These are phyloP conservation scores for Puya raimondii DNA, from an alignment of 176 grass and related monocot genomes.

Conservation along the genomic window DNA sequence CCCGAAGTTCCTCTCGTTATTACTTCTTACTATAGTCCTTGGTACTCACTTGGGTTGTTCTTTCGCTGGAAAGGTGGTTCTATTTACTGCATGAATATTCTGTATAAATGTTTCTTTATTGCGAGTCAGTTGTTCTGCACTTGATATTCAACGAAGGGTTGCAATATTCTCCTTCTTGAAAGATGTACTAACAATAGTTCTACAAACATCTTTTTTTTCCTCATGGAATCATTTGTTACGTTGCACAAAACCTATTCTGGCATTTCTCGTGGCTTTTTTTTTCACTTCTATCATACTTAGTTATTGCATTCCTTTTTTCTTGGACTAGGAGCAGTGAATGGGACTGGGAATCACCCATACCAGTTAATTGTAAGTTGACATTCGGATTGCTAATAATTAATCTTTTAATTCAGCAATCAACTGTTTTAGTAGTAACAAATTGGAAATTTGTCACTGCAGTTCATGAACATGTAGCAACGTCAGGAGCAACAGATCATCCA, in stretches of 20 bases:
- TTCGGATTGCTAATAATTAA: constrained; percentile 3
- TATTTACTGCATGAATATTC: too few relatives aligned
- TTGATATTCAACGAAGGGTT: too few relatives aligned
- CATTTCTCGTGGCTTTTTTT: background rate
- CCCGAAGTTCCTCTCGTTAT: too few relatives aligned
- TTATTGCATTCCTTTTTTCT: too few relatives aligned
- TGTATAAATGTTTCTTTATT: too few relatives aligned
- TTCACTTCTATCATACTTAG: background rate
- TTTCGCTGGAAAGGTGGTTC: too few relatives aligned
- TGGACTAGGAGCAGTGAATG: constrained; percentile 7
- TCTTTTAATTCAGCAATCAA: background rate
- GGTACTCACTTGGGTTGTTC: too few relatives aligned
- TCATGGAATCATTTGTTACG: background rate
- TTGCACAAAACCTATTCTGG: background rate
- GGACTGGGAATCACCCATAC: constrained; percentile 70
- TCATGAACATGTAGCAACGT: constrained; percentile 40
- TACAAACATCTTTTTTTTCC: background rate
- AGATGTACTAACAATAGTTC: too few relatives aligned
- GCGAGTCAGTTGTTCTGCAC: too few relatives aligned
- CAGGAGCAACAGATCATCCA: constrained; percentile 40
- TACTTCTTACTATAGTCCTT: too few relatives aligned
- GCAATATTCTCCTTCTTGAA: too few relatives aligned
- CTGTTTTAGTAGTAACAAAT: background rate
- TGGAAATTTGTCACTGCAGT: constrained; percentile 32
- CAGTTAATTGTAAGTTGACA: constrained; percentile 59